Conservation (phyloP, 768 basidiomycete genomes). For the Dacryopinax spathularia region DNA sequence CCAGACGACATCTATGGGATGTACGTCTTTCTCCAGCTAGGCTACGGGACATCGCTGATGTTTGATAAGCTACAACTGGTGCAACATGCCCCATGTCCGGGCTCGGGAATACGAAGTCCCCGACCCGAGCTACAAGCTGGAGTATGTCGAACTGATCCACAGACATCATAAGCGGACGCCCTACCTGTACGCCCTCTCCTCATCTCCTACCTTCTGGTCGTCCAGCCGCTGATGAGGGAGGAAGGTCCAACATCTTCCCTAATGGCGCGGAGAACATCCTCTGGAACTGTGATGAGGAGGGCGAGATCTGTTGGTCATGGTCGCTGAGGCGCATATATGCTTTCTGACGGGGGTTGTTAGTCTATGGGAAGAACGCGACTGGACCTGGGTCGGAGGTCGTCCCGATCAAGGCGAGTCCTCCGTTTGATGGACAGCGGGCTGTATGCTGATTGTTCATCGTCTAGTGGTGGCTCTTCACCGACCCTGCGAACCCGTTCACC, state of each 20-base stretch:
- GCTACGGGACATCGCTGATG: too few species aligned
- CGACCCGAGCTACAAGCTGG: slow-evolving; percentile 11
- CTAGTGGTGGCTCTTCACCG: too few species aligned
- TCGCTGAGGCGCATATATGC: too few species aligned
- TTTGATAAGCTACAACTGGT: neutral
- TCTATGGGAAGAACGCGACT: neutral
- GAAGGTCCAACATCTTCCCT: slow-evolving; percentile 17
- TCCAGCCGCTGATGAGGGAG: neutral
- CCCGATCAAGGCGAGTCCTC: neutral
- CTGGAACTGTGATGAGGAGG: slow-evolving; percentile 3
- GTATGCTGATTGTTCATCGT: too few species aligned
- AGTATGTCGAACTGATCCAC: slow-evolving; percentile 19
- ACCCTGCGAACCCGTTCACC: neutral
- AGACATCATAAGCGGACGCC: slow-evolving; percentile 16
- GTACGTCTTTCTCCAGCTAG: too few species aligned
- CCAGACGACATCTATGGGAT: slow-evolving; percentile 4
- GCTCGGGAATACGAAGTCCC: slow-evolving; percentile 12
- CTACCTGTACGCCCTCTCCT: neutral
- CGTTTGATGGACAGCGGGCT: too few species aligned
- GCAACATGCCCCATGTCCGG: slow-evolving; percentile 18
- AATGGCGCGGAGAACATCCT: slow-evolving; percentile 15
- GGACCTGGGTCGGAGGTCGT: neutral
- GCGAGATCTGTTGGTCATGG: neutral
- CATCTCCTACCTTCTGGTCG: neutral
- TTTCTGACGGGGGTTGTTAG: neutral